A percentile compares a stretch with the other conserved stretches of the same genome.
Conservation (phyloP, 1,284 basidiomycete genomes). For the Moniliophthora roreri region DNA sequence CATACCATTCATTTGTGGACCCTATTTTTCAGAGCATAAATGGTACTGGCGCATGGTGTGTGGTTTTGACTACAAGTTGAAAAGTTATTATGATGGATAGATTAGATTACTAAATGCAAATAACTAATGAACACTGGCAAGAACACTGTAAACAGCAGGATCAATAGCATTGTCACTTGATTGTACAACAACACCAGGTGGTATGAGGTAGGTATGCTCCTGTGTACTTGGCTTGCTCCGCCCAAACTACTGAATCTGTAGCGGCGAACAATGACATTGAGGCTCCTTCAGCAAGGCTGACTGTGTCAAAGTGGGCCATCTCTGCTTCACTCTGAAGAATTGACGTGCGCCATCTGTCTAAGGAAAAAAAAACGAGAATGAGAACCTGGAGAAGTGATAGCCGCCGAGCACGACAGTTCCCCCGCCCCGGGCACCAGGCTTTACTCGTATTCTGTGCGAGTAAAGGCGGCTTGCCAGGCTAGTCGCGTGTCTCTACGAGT, state of each 20-base stretch:
- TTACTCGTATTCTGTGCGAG: too few relatives aligned
- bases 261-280: slow-evolving; percentile 6
- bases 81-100: too few relatives aligned
- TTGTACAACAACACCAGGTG: slow-evolving; percentile 4
- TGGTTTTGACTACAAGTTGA: too few relatives aligned
- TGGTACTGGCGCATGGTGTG: too few relatives aligned
- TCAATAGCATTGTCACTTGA: slow-evolving; percentile 21
- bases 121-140: too few relatives aligned
- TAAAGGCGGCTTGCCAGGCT: too few relatives aligned
- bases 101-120: too few relatives aligned
- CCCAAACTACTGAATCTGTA: slow-evolving; percentile 8
- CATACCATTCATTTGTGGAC: slow-evolving; percentile 38
- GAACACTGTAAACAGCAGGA: too few relatives aligned
- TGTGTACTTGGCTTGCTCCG: slow-evolving; percentile 9
- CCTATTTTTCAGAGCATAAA: too few relatives aligned
- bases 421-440: too few relatives aligned
- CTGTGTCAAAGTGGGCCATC: background rate
- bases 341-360: slow-evolving; percentile 4
- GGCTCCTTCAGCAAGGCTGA: slow-evolving; percentile 8
- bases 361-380: background rate
- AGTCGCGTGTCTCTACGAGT: too few relatives aligned
- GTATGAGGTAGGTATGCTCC: slow-evolving; percentile 9
- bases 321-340: background rate
- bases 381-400: background rate
- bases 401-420: slow-evolving; percentile 41